Evolutionary conservation across 495 filamentous ascomycete species (phyloP).

Genomic region (Aspergillus cavernicola): DNA sequence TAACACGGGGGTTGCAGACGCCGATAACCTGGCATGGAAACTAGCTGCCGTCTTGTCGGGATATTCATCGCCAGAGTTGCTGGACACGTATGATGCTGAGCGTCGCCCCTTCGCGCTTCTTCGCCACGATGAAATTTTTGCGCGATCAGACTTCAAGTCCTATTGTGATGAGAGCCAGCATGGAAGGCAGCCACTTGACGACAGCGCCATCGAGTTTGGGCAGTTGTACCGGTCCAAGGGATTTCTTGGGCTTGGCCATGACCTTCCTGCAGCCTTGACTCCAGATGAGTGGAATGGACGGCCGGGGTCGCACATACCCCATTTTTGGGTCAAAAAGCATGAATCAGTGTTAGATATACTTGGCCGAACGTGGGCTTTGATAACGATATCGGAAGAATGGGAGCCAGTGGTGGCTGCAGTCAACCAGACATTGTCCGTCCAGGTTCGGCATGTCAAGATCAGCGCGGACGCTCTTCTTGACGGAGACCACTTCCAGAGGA

Average conservation of each 20-base stretch:
- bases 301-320: conserved; percentile 28
- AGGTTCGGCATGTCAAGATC: conserved; percentile 7
- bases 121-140: conserved; percentile 30
- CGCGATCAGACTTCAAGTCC: conserved; percentile 24
- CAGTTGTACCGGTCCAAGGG: no score
- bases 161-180: conserved; percentile 12
- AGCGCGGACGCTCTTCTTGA: neutral
- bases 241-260: conserved; percentile 8
- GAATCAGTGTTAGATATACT: conserved; percentile 21
- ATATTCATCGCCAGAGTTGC: conserved; percentile 30
- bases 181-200: conserved; percentile 3
- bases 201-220: no score
- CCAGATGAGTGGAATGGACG: conserved; percentile 28
- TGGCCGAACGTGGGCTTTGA: conserved; percentile 17
- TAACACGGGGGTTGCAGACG: conserved; percentile 48
- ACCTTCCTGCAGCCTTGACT: conserved; percentile 17
- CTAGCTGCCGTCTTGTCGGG: conserved; percentile 43
- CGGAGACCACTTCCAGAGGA: neutral
- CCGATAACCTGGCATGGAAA: conserved; percentile 47
- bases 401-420: conserved; percentile 4
- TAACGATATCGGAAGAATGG: conserved; percentile 16
- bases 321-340: conserved; percentile 20
- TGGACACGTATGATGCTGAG: conserved; percentile 49
- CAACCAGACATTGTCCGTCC: neutral
- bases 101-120: conserved; percentile 42